Evolutionary conservation across 2,329 filamentous ascomycete species (phyloP), one percentile per base, ranked within the genome.

Genomic region (Neofusicoccum parvum): DNA sequence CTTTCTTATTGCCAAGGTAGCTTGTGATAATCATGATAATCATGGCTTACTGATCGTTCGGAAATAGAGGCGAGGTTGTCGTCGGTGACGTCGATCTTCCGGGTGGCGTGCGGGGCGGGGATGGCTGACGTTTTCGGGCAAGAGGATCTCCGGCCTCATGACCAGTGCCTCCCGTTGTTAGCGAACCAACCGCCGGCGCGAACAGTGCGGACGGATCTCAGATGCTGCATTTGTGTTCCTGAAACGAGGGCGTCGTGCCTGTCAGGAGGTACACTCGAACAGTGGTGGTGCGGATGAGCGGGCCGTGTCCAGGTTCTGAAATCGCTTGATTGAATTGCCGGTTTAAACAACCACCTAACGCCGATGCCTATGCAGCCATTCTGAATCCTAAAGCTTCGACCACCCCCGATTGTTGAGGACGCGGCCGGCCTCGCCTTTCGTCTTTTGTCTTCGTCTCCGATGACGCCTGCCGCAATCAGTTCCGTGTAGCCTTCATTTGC

Each of bases 11-110:
- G 49, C n/a, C 34, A n/a, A 36, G 49, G 34, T 36, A 17, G 15
- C 27, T 82, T 43, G 43, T 74, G 73, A 51, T 9, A 45, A 32
- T 15, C 9, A 12, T 5, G 12, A 51, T 9, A 34, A 32, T 15
- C 9, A 12, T 5, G 12, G 37, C 23, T 58, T 54, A 54, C 53
- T n/a, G 37, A 58, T 34, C 10, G 34, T 20, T 48, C 43, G 56
- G 43, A 37, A 41, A 37, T 20, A 23, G 15, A 37, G 15, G 7
- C n/a, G 56, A 17, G 27, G 53, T 32, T 32, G 14, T 46, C 11
- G 20, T 43, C 14, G 23, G 32, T 60, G 56, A 60, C 56, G 56
- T 60, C 43, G 56, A 60, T 60, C 43, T 20, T 46, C 58, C 43
- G 58, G 45, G 48, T 48, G 48, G 59, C 59, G 59, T 62, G 59